These are phyloP conservation scores for Cyberlindnera maritima DNA, from an alignment of 805 yeast genomes.

Conservation along the genomic window DNA sequence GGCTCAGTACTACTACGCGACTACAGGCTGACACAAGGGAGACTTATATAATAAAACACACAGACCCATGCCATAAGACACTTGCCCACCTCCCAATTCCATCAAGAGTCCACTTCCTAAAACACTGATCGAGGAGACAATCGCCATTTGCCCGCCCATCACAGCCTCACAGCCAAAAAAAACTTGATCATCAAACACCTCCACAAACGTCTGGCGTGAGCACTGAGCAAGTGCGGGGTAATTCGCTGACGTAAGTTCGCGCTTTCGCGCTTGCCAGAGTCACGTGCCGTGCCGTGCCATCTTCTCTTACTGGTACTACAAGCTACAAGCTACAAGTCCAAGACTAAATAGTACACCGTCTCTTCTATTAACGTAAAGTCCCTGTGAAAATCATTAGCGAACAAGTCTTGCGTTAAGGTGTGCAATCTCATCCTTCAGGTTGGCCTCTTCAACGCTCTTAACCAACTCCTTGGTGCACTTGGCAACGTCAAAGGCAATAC, in stretches of 20 bases:
- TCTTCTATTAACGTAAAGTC: no score
- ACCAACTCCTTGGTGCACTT: conserved; percentile 95
- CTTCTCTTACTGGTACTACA: background rate
- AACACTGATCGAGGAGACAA: no score
- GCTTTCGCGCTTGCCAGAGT: background rate
- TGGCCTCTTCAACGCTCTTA: conserved; percentile 93
- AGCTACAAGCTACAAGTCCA: background rate
- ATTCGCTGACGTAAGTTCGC: background rate
- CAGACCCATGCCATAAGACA: no score
- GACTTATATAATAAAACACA: no score
- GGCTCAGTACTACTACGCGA: no score
- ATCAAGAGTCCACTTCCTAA: no score
- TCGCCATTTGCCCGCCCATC: no score
- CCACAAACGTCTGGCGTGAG: conserved; percentile 12
- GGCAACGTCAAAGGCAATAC: conserved; percentile 94
- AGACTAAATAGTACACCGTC: no score
- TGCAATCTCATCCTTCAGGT: conserved; percentile 81
- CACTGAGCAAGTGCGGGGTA: conserved; percentile 21
- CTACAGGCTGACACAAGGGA: no score
- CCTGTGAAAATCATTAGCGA: conserved; percentile 2
- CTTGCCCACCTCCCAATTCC: no score
- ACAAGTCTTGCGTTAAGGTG: conserved; percentile 62
- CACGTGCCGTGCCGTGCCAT: background rate
- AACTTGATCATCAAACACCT: conserved; percentile 8
- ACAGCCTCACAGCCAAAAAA: no score